Evolutionary conservation across 345 rosid species (phyloP), one percentile per base, ranked within the genome.

Genomic region (Eucalyptus dawsonii): DNA sequence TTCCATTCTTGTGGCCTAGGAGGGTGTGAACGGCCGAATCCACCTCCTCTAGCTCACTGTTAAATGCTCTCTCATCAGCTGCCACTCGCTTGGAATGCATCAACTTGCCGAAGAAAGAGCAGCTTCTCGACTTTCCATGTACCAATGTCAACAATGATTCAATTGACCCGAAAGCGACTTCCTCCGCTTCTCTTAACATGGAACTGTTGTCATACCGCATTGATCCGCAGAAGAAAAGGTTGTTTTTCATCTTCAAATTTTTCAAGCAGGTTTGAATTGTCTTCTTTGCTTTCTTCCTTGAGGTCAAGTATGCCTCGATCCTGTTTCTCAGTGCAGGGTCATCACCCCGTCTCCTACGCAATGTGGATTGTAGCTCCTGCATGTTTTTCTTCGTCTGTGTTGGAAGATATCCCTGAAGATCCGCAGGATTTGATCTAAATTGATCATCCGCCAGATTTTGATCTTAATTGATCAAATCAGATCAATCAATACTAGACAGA

Each of bases 281-380:
- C 88, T 89, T 94, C 88, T 92, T 94, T 56, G 90, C 87, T 9
- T 86, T 53, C 88, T 91, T 94, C 92, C 96, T 93, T 8, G 93
- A 89, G 89, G 93, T 85, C 25, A 94, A 37, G 91, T 92, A 94
- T 62, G 92, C 93, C 88, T 88, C 90, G 45, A 93, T 91, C 87
- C 91, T 94, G 24, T 37, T 17, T 67, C 80, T 67, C 80, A 67
- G 42, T 67, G 22, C 42, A 1, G 88, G 31, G 14, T 53, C 81
- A 21, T 15, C 47, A 69, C 88, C 49, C 34, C 89, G 62, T 86
- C 92, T 93, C 90, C 92, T 88, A 37, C 87, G 89, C 80, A 91
- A 15, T 56, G 58, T 49, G 11, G 92, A 92, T 90, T 93, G 89
- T 83, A 93, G 89, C 24, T 91, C 90, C 27, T 67, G 90, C 12